A percentile compares a stretch with the other conserved stretches of the same genome.
Conservation (phyloP, 106 monocot species). For the Iris macrosiphon region DNA sequence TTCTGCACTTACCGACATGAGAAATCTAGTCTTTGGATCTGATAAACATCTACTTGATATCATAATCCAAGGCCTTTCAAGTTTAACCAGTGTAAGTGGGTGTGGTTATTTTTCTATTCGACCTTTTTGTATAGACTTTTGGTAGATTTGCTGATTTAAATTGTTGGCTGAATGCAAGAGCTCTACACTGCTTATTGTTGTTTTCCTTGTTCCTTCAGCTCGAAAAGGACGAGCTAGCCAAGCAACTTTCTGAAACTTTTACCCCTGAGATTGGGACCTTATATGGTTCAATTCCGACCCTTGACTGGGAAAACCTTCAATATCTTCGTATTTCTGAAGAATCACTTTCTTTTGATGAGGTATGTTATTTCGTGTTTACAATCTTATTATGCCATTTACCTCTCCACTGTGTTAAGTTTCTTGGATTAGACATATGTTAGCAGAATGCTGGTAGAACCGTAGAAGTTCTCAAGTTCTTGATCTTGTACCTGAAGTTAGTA, state of each 20-base stretch:
- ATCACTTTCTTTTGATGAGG: slow-evolving; percentile 80
- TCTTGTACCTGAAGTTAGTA: no score
- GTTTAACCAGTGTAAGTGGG: slow-evolving; percentile 47
- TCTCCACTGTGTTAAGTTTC: no score
- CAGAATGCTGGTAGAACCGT: no score
- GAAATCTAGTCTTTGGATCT: slow-evolving; percentile 26
- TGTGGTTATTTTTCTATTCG: no score
- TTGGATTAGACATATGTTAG: no score
- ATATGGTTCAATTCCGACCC: slow-evolving; percentile 39
- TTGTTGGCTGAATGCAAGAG: no score
- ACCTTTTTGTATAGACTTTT: no score
- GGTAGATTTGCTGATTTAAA: no score
- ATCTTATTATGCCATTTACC: no score
- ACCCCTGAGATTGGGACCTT: slow-evolving; percentile 63
- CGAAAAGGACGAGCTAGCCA: slow-evolving; percentile 36
- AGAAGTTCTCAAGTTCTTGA: no score
- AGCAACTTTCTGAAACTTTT: slow-evolving; percentile 51
- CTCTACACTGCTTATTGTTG: no score
- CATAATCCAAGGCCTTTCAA: slow-evolving; percentile 38
- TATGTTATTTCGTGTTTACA: slow-evolving; percentile 5
- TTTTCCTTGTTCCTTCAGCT: slow-evolving; percentile 34
- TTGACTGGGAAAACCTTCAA: slow-evolving; percentile 50
- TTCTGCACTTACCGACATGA: slow-evolving; percentile 31
- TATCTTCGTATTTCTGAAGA: slow-evolving; percentile 54
- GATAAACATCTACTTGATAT: slow-evolving; percentile 31